Conservation (phyloP, 306 rosid species). For the Nissolia schottii region DNA sequence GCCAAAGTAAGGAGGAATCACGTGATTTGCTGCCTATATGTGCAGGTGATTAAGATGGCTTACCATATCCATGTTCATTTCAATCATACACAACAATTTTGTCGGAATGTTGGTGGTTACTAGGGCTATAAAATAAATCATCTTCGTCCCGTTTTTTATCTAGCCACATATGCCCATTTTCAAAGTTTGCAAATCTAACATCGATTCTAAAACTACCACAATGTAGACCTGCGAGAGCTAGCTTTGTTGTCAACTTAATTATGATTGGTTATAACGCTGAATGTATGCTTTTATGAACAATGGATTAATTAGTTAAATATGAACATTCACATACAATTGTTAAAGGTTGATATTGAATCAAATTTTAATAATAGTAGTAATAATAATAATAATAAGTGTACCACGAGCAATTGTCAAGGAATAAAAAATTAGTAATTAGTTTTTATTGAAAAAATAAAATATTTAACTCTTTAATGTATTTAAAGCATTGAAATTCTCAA, state of each 20-base stretch:
- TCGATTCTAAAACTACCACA: background rate
- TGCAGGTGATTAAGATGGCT: conserved; percentile 42
- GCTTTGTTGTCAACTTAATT: too few relatives aligned
- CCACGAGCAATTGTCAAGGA: too few relatives aligned
- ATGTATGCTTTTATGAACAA: background rate
- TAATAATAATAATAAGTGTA: too few relatives aligned
- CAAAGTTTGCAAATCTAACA: background rate
- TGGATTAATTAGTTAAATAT: background rate
- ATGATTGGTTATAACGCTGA: too few relatives aligned
- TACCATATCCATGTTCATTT: conserved; percentile 35
- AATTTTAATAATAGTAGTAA: background rate
- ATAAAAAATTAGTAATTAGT: too few relatives aligned
- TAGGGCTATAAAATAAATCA: conserved; percentile 30
- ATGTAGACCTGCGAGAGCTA: too few relatives aligned
- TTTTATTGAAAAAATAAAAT: too few relatives aligned
- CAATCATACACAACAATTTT: conserved; percentile 28
- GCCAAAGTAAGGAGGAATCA: conserved; percentile 36
- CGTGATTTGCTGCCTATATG: conserved; percentile 39
- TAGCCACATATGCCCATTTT: conserved; percentile 1
- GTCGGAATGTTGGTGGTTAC: conserved; percentile 72
- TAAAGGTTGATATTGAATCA: background rate
- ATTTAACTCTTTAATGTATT: too few relatives aligned
- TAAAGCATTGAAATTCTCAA: too few relatives aligned
- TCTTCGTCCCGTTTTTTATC: conserved; percentile 36
- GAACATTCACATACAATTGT: background rate